Evolutionary conservation across 441 rosid species (phyloP), one percentile per base, ranked within the genome.

Genomic region (Gossypium schwendimanii): DNA sequence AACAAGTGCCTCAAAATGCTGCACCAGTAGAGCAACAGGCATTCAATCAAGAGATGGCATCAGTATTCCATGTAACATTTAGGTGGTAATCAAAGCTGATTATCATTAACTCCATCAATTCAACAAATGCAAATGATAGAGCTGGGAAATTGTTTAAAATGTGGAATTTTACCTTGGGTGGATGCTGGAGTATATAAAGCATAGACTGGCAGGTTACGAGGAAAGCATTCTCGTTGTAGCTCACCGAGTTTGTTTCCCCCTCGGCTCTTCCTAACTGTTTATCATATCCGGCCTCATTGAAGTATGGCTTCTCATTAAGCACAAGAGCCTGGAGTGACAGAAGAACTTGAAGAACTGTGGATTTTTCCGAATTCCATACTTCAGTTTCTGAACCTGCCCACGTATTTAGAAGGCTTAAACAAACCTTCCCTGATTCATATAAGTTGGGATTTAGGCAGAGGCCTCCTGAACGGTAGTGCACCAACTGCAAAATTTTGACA

Each of bases 271-370:
- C 99, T 28, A 91, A 54, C 72, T 89, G 99, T 74, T 83, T 86
- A 77, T 94, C 98, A 14, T 87, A 92, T 49, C 98, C 99, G 44
- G 99, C 97, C 83, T 94, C 99, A 20, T 94, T 94, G 84, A 94
- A 94, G 76, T 94, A 94, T 15, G 99, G 99, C 72, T 89, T 88
- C 74, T 91, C 98, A 63, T 94, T 94, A 31, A 94, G 93, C 84
- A 94, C 99, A 15, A 94, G 96, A 47, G 97, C 96, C 73, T 94
- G 99, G 69, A 94, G 88, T 66, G 99, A 94, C 53, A 94, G 88
- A 80, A 94, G 99, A 75, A 94, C 87, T 84, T 94, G 99, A 63
- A 94, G 97, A 75, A 94, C 78, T 10, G 85, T 87, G 67, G 98
- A 92, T 77, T 75, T 82, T 60, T 80, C 90, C 8, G 97, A 88